Conservation (phyloP, 768 basidiomycete species). For the Cytidiella melzeri region DNA sequence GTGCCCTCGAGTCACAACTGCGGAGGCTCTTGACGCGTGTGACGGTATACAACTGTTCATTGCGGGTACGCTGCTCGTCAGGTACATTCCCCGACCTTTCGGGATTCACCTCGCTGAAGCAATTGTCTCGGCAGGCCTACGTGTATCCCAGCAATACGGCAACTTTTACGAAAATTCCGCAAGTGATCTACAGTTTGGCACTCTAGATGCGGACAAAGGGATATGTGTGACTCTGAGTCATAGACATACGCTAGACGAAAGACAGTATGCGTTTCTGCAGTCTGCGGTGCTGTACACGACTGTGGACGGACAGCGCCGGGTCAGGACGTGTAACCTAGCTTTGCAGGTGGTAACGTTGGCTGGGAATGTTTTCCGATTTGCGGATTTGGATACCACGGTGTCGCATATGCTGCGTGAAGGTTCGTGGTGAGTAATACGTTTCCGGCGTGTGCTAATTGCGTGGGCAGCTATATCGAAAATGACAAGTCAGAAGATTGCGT, state of each 20-base stretch:
- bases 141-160: slow-evolving; percentile 59
- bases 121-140: slow-evolving; percentile 43
- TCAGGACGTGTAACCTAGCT: slow-evolving; percentile 82
- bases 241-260: slow-evolving; percentile 58
- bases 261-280: slow-evolving; percentile 74
- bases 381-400: slow-evolving; percentile 83
- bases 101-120: slow-evolving; percentile 2
- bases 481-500: slow-evolving; percentile 49
- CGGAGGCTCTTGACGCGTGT: slow-evolving; percentile 59
- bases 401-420: slow-evolving; percentile 73
- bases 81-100: slow-evolving; percentile 39
- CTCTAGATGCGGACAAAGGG: slow-evolving; percentile 76
- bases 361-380: slow-evolving; percentile 87
- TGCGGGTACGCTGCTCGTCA: slow-evolving; percentile 80
- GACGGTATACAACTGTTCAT: slow-evolving; percentile 73
- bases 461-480: slow-evolving; percentile 62
- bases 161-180: slow-evolving; percentile 63
- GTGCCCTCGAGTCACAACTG: slow-evolving; percentile 69
- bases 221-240: slow-evolving; percentile 74
- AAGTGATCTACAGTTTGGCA: slow-evolving; percentile 74
- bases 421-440: slow-evolving; percentile 23
- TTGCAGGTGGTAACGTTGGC: slow-evolving; percentile 76
- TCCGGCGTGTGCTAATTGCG: background rate
- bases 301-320: slow-evolving; percentile 67
- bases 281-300: slow-evolving; percentile 87